Base-by-base conservation (phyloP, 768 basidiomycete genomes). In the Pisolithus sp. region DNA sequence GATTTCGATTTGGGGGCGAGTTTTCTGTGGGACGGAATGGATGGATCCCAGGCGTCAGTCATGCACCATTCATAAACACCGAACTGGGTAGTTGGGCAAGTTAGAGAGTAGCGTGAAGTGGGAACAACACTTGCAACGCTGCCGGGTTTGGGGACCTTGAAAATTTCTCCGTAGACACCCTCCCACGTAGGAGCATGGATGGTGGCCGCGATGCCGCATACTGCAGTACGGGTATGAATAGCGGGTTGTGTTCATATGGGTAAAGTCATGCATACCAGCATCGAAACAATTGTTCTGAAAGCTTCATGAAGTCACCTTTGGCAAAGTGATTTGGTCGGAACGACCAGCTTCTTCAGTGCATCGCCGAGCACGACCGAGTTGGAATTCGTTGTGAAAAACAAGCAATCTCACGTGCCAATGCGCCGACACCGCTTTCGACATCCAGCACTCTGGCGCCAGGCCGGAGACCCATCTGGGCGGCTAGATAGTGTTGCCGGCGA, bases 21-120 rank as follows among this genome's bases (percentile, higher is more conserved):
- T 42, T 79, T 79, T 72, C 93, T 94, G 79, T 98, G 95, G 50
- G 78, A 70, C 17, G 93, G 88, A 64, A 77, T 87, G 44, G 86
- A 79, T 37, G 89, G 79, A 70, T 97, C 88, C 90, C 93, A 94
- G 3, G 70, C 67, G 68, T 97, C 93, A n/a, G 96, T 97, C 96
- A 99, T 97, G 70, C 84, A 86, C 95, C 95, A 99, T 68, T 98
- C 96, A 70, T 98, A 99, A 36, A 98, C 88, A 63, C 94, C 95
- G 69, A 96, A 96, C 89, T 94, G 55, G 1, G 39, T 48, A 37
- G 8, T 10, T n/a, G 5, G 15, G 31, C 9, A n/a, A 42, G 31
- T 44, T 5, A 23, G 54, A 2, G 54, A 57, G 54, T 1, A 46
- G 4, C 3, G 5, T 48, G 26, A 7, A 13, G 5, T 30, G 12